Percentiles rank a stretch among this genome's conserved stretches.
Evolutionary conservation across 805 yeast genomes (phyloP).

Genomic region (Candida glaebosa): DNA sequence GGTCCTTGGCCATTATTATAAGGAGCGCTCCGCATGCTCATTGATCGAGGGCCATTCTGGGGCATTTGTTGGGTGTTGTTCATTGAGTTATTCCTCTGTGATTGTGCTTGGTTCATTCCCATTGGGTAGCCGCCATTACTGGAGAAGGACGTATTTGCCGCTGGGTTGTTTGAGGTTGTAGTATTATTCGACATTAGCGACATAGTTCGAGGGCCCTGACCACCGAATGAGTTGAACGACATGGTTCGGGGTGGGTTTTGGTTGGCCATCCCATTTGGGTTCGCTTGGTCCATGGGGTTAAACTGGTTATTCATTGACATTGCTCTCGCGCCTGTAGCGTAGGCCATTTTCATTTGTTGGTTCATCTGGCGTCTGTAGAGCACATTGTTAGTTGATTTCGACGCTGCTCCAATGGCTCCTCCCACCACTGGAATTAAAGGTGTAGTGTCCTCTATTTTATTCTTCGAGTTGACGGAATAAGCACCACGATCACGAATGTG

Average conservation of each 20-base stretch:
- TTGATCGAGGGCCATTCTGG: slow-evolving; percentile 8
- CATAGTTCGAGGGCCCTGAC: slow-evolving; percentile 15
- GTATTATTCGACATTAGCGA: slow-evolving; percentile 8
- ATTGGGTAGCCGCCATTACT: neutral
- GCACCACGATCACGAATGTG: slow-evolving; percentile 66
- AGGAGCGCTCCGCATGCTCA: slow-evolving; percentile 1
- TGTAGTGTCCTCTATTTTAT: slow-evolving; percentile 48
- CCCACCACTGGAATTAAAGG: slow-evolving; percentile 74
- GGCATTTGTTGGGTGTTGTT: neutral
- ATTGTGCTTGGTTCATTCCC: neutral
- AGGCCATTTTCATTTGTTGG: slow-evolving; percentile 58
- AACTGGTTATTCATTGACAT: slow-evolving; percentile 36
- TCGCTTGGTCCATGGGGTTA: slow-evolving; percentile 29
- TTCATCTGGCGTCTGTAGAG: slow-evolving; percentile 71
- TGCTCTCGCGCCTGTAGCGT: slow-evolving; percentile 45
- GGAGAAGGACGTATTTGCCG: neutral
- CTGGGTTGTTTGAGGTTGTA: neutral
- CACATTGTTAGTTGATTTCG: slow-evolving; percentile 39
- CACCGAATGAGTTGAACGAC: slow-evolving; percentile 33
- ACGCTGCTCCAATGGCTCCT: slow-evolving; percentile 18
- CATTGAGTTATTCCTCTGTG: slow-evolving; percentile 7
- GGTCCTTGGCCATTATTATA: slow-evolving; percentile 3
- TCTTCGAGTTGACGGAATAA: slow-evolving; percentile 45
- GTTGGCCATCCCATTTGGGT: slow-evolving; percentile 18
- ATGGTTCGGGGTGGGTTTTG: slow-evolving; percentile 39